These are phyloP conservation scores for Agarophyton chilense DNA, from an alignment of 23 red algal species.

Conservation along the genomic window DNA sequence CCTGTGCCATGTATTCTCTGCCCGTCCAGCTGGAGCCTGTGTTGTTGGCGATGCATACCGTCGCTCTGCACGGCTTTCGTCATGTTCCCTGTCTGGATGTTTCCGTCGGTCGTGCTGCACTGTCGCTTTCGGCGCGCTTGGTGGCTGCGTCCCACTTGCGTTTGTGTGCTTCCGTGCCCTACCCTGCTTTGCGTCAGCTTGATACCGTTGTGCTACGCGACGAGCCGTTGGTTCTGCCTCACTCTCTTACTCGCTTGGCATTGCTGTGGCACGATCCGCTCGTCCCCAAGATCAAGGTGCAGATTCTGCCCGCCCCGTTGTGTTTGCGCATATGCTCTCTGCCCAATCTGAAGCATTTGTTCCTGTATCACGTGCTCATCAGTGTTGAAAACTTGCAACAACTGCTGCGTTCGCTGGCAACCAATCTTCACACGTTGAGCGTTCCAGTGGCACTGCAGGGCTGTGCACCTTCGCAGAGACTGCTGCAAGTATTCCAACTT, in stretches of 20 bases:
- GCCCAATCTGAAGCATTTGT: neutral
- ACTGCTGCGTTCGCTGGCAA: neutral
- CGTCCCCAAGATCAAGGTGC: neutral
- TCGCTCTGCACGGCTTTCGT: conserved; percentile 6
- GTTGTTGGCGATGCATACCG: neutral
- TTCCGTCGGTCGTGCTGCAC: neutral
- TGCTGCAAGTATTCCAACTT: neutral
- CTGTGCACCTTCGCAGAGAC: neutral
- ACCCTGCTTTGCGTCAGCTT: neutral
- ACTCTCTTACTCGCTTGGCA: neutral
- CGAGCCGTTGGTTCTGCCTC: neutral
- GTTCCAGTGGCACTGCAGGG: neutral
- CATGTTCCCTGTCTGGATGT: neutral
- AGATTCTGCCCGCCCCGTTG: neutral
- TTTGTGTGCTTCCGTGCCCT: neutral
- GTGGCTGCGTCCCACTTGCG: neutral
- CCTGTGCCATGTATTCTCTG: neutral
- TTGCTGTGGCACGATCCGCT: neutral
- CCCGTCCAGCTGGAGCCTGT: neutral
- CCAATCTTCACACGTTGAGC: neutral
- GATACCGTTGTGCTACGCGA: neutral
- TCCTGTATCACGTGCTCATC: neutral
- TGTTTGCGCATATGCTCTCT: neutral
- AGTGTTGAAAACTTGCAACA: neutral
- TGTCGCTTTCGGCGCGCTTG: neutral